Conservation (phyloP, 2,329 filamentous ascomycete genomes). For the Escovopsis sp. region DNA sequence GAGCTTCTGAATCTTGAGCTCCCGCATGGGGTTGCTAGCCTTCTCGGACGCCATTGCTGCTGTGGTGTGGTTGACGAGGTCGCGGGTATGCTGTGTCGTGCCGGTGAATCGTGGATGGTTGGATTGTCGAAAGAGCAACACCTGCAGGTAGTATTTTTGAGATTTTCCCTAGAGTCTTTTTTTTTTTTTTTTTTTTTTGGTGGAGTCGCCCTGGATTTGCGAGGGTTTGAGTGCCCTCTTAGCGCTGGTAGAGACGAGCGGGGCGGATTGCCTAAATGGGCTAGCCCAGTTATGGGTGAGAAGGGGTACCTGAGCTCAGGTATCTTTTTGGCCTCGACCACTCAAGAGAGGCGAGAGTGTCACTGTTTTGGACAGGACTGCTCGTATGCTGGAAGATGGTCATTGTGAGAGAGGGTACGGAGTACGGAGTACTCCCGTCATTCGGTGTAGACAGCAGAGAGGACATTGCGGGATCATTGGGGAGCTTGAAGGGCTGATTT, state of each 20-base stretch:
- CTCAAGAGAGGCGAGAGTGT: too few relatives aligned
- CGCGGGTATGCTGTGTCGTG: slow-evolving; percentile 17
- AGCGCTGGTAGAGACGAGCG: slow-evolving; percentile 9
- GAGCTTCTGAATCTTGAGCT: slow-evolving; percentile 98
- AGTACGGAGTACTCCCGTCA: too few relatives aligned
- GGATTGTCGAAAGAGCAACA: slow-evolving; percentile 6
- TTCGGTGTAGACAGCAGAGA: too few relatives aligned
- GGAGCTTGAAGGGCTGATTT: too few relatives aligned
- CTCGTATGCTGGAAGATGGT: too few relatives aligned
- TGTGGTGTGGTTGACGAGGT: slow-evolving; percentile 18
- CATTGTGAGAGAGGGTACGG: too few relatives aligned
- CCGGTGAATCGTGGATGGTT: slow-evolving; percentile 12
- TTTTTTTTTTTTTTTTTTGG: slow-evolving; percentile 18
- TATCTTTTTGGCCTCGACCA: too few relatives aligned
- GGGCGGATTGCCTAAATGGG: slow-evolving; percentile 5
- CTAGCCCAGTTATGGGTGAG: slow-evolving; percentile 10
- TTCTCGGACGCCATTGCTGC: slow-evolving; percentile 55
- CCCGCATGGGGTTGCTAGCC: slow-evolving; percentile 95
- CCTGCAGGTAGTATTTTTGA: too few relatives aligned
- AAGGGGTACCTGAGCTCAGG: too few relatives aligned
- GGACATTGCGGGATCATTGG: too few relatives aligned
- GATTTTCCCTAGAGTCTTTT: too few relatives aligned
- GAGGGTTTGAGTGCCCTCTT: slow-evolving; percentile 26
- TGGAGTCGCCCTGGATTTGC: slow-evolving; percentile 19
- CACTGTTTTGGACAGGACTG: background rate